Evolutionary conservation across 2,329 filamentous ascomycete species (phyloP).

Genomic region (Tolypocladium album): DNA sequence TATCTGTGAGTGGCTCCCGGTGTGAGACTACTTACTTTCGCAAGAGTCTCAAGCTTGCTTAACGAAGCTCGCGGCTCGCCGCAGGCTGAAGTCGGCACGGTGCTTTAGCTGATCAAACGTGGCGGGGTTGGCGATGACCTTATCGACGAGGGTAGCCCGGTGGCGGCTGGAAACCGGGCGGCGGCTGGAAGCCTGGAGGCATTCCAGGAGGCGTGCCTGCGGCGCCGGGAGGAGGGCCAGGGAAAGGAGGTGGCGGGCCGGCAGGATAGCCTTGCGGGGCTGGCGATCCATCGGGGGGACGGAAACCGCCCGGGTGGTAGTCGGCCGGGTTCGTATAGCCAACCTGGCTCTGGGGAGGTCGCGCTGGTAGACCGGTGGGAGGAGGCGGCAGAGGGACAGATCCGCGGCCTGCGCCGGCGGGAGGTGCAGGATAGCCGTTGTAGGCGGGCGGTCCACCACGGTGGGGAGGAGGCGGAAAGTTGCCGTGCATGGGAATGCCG

Average conservation of each 20-base stretch:
- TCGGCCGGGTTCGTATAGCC: conserved; percentile 36
- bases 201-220: conserved; percentile 25
- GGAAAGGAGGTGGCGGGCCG: conserved; percentile 28
- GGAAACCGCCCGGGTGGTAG: conserved; percentile 33
- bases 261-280: conserved; percentile 27
- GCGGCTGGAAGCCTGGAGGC: conserved; percentile 35
- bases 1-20: not conserved
- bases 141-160: conserved; percentile 25
- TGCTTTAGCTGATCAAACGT: not conserved
- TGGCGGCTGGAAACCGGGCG: conserved; percentile 30
- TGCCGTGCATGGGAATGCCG: conserved; percentile 25
- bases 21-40: not conserved
- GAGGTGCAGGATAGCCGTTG: conserved; percentile 14
- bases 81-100: not conserved
- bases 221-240: conserved; percentile 21
- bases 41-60: not conserved
- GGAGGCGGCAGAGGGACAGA: conserved; percentile 33
- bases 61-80: not conserved
- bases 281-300: conserved; percentile 26
- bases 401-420: conserved; percentile 16
- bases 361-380: conserved; percentile 37
- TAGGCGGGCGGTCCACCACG: conserved; percentile 22
- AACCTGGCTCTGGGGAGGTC: conserved; percentile 35
- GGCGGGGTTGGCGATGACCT: not conserved
- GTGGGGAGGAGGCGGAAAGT: conserved; percentile 24